These are phyloP conservation scores for Claviceps sp. DNA, from an alignment of 2,329 filamentous ascomycete species.

Conservation along the genomic window DNA sequence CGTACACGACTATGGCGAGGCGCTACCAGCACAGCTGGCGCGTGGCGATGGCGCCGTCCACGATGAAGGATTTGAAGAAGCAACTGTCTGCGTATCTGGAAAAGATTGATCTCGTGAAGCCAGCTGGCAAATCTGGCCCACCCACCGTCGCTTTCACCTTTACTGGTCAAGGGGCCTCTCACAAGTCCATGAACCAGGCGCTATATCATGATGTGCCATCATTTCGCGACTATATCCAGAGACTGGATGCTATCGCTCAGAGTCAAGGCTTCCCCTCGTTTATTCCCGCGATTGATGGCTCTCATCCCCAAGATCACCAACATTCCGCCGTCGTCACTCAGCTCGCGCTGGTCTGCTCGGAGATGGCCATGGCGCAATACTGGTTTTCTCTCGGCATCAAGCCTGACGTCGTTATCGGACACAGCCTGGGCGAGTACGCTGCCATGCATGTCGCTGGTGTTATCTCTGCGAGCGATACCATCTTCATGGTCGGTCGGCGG, in stretches of 20 bases:
- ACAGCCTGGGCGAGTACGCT: conserved; percentile 61
- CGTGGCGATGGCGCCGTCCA: conserved; percentile 29
- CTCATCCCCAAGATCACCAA: conserved; percentile 12
- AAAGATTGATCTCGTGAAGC: not conserved
- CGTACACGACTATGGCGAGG: conserved; percentile 56
- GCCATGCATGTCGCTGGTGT: conserved; percentile 59
- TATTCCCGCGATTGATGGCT: conserved; percentile 28
- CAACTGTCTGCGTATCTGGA: not conserved
- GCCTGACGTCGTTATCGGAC: conserved; percentile 42
- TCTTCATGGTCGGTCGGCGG: conserved; percentile 57
- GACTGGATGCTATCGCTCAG: conserved; percentile 18
- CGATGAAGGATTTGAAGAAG: not conserved
- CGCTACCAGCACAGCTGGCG: conserved; percentile 47
- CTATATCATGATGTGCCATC: conserved; percentile 17
- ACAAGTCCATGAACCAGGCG: conserved; percentile 18
- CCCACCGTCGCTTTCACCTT: conserved; percentile 26
- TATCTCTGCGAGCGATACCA: conserved; percentile 54
- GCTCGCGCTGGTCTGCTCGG: conserved; percentile 22
- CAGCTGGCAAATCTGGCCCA: not conserved
- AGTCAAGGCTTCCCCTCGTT: conserved; percentile 25
- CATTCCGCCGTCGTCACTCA: conserved; percentile 16
- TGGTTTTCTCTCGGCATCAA: conserved; percentile 34
- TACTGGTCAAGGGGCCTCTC: conserved; percentile 30
- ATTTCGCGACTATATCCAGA: conserved; percentile 21
- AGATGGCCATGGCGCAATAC: conserved; percentile 27